Evolutionary conservation across 345 rosid genomes (phyloP).

Genomic region (Clausena lansium): DNA sequence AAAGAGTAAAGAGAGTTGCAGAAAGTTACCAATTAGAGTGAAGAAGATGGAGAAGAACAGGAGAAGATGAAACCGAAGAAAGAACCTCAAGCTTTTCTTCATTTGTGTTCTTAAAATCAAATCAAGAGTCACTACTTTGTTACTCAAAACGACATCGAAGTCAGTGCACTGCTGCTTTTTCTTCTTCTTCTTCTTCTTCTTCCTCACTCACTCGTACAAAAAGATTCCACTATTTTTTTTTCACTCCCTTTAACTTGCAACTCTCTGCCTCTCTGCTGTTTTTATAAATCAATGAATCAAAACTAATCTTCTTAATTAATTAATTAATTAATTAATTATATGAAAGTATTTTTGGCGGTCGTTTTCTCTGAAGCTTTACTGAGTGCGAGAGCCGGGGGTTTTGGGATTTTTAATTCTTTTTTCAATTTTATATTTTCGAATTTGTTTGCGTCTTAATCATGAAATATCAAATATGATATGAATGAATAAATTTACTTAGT

Average conservation of each 20-base stretch:
- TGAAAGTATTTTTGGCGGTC: constrained; percentile 35
- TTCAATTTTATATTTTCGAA: background rate
- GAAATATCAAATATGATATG: too few species aligned
- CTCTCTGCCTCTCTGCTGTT: background rate
- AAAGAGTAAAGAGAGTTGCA: background rate
- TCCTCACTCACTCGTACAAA: background rate
- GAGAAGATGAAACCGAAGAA: constrained; percentile 24
- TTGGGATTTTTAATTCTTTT: background rate
- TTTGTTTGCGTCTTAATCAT: background rate
- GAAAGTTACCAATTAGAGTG: constrained; percentile 55
- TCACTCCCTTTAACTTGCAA: background rate
- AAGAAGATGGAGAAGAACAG: constrained; percentile 34
- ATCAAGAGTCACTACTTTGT: background rate
- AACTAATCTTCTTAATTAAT: background rate
- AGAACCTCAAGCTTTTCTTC: constrained; percentile 36
- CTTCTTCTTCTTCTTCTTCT: constrained; percentile 14
- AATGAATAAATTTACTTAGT: background rate
- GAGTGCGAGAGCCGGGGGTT: background rate
- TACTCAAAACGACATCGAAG: constrained; percentile 14
- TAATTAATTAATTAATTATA: background rate
- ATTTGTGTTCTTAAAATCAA: constrained; percentile 15
- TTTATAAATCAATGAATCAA: background rate
- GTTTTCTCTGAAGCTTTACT: constrained; percentile 26
- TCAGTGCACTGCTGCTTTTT: constrained; percentile 22
- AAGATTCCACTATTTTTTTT: constrained; percentile 21